These are phyloP conservation scores for Clonostachys chloroleuca DNA, from an alignment of 2,329 filamentous ascomycete genomes.

Conservation along the genomic window DNA sequence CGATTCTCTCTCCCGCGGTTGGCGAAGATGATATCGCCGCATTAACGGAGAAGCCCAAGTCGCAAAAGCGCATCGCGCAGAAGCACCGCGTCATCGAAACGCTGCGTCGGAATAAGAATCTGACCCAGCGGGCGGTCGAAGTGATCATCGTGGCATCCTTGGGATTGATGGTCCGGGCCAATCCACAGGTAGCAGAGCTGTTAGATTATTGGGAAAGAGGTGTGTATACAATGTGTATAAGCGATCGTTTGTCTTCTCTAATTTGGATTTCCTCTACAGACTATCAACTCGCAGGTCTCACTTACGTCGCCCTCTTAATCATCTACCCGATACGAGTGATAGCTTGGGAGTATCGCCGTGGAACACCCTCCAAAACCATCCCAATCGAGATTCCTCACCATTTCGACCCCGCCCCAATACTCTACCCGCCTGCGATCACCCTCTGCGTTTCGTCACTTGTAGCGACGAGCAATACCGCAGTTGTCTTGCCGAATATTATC, in stretches of 20 bases:
- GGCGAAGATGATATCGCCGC: slow-evolving; percentile 33
- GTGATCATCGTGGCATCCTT: slow-evolving; percentile 44
- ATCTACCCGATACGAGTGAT: slow-evolving; percentile 59
- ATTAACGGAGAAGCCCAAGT: slow-evolving; percentile 9
- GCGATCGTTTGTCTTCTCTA: slow-evolving; percentile 1
- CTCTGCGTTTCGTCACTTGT: slow-evolving; percentile 74
- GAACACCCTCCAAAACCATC: slow-evolving; percentile 26
- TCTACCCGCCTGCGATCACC: slow-evolving; percentile 79
- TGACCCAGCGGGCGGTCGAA: slow-evolving; percentile 49
- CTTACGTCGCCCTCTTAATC: slow-evolving; percentile 33
- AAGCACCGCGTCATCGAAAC: slow-evolving; percentile 13
- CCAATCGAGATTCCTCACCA: slow-evolving; percentile 58
- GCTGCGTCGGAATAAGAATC: slow-evolving; percentile 40
- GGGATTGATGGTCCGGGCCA: slow-evolving; percentile 40
- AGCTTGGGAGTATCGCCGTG: slow-evolving; percentile 37
- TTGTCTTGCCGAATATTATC: slow-evolving; percentile 76
- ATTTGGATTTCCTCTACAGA: slow-evolving; percentile 23
- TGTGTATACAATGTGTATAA: slow-evolving; percentile 16
- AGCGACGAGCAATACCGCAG: slow-evolving; percentile 52
- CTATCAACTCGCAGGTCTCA: slow-evolving; percentile 27
- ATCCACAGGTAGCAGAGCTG: slow-evolving; percentile 39
- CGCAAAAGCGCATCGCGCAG: slow-evolving; percentile 7
- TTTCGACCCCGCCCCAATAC: slow-evolving; percentile 89
- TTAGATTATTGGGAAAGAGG: slow-evolving; percentile 43
- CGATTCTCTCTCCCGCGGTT: slow-evolving; percentile 42